Conservation (phyloP, 2,329 filamentous ascomycete genomes). For the Xylaria sp. region DNA sequence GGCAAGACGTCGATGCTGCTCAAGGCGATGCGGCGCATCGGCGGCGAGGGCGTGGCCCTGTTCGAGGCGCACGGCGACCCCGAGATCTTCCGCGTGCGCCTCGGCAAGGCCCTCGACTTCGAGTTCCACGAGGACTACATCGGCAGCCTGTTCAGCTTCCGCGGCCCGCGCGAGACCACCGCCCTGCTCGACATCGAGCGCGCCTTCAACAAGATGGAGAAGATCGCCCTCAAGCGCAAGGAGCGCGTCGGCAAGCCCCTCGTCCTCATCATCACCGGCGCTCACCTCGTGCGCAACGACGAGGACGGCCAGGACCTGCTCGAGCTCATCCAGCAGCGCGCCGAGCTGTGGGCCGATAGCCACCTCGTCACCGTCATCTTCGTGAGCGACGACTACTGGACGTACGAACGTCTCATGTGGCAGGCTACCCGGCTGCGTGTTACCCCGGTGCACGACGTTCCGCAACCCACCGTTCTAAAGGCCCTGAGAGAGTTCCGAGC, state of each 20-base stretch:
- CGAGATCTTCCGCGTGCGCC: conserved; percentile 89
- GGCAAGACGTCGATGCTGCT: conserved; percentile 96
- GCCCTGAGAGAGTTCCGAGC: conserved; percentile 80
- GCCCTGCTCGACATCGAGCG: conserved; percentile 94
- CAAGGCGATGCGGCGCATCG: conserved; percentile 90
- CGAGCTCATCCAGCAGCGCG: conserved; percentile 91
- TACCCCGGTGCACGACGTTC: conserved; percentile 80
- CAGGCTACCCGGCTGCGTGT: conserved; percentile 95
- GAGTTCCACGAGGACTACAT: conserved; percentile 99
- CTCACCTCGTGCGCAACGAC: conserved; percentile 90
- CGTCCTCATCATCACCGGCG: conserved; percentile 89
- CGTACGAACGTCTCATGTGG: conserved; percentile 91
- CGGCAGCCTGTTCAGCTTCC: conserved; percentile 91
- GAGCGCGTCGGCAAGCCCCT: conserved; percentile 67
- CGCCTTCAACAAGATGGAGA: conserved; percentile 96
- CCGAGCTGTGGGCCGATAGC: conserved; percentile 93
- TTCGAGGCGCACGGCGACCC: conserved; percentile 94
- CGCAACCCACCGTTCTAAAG: conserved; percentile 73
- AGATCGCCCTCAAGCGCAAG: conserved; percentile 79
- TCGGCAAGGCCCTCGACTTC: conserved; percentile 93
- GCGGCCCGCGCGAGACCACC: conserved; percentile 87
- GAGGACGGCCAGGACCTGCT: conserved; percentile 91
- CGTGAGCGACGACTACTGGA: conserved; percentile 98
- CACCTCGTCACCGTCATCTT: conserved; percentile 91
- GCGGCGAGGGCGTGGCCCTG: conserved; percentile 89